Conservation (phyloP, 176 grass and related monocot species). For the Tuctoria greenei region DNA sequence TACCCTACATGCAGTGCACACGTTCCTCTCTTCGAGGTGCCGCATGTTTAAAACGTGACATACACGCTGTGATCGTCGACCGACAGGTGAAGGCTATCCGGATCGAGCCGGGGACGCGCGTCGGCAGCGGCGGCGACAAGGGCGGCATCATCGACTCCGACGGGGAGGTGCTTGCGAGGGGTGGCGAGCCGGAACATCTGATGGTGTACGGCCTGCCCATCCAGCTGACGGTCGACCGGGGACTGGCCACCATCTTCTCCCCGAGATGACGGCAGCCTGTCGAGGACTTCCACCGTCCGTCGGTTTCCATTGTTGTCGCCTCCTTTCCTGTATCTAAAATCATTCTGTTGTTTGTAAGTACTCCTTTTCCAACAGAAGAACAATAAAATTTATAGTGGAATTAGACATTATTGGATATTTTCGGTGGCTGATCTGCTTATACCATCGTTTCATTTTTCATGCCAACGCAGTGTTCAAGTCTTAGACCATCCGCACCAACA, state of each 20-base stretch:
- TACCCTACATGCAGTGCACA: neutral
- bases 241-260: slow-evolving; percentile 87
- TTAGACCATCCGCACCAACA: too few species aligned
- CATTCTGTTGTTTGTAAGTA: too few species aligned
- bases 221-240: slow-evolving; percentile 75
- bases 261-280: slow-evolving; percentile 43
- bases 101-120: slow-evolving; percentile 71
- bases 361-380: neutral
- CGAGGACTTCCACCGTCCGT: neutral
- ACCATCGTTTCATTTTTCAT: neutral
- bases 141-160: too few species aligned
- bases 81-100: slow-evolving; percentile 79
- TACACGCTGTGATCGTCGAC: neutral
- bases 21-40: neutral
- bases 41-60: neutral
- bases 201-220: slow-evolving; percentile 80
- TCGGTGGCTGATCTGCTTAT: neutral
- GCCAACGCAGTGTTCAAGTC: too few species aligned
- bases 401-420: neutral
- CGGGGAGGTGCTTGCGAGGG: too few species aligned
- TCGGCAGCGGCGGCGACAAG: too few species aligned
- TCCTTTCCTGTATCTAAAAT: neutral
- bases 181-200: slow-evolving; percentile 54
- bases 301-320: neutral
- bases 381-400: neutral